A percentile compares a stretch with the other conserved stretches of the same genome.
Conservation (phyloP, 768 basidiomycete genomes). For the Podaxis carcinomalis region DNA sequence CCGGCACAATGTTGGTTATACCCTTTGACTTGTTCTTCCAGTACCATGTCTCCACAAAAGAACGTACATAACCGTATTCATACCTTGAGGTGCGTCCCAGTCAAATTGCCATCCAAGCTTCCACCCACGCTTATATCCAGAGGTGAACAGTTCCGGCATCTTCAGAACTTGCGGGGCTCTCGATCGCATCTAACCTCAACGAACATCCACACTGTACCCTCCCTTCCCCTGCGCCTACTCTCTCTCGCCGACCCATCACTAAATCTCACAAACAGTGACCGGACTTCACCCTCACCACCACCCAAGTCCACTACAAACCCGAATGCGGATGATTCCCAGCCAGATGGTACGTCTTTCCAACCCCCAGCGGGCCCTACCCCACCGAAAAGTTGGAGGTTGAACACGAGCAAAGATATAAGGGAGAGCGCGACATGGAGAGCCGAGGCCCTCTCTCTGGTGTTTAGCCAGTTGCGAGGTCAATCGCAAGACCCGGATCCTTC, state of each 20-base stretch:
- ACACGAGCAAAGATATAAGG: slow-evolving; percentile 22
- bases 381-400: slow-evolving; percentile 56
- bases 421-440: slow-evolving; percentile 44
- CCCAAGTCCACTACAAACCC: not conserved
- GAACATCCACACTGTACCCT: slow-evolving; percentile 35
- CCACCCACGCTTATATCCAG: slow-evolving; percentile 26
- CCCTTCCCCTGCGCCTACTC: slow-evolving; percentile 37
- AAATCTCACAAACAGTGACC: slow-evolving; percentile 6
- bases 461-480: slow-evolving; percentile 25
- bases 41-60: slow-evolving; percentile 15
- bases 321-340: not conserved
- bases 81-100: slow-evolving; percentile 39
- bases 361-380: slow-evolving; percentile 41
- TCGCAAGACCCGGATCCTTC: slow-evolving; percentile 15
- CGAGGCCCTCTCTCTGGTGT: slow-evolving; percentile 50
- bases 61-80: slow-evolving; percentile 29
- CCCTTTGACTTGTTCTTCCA: not conserved
- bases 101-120: not conserved
- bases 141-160: slow-evolving; percentile 68
- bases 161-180: slow-evolving; percentile 48
- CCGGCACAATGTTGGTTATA: not conserved
- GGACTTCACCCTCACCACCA: not conserved
- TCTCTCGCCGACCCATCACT: slow-evolving; percentile 24
- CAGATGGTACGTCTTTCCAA: slow-evolving; percentile 7
- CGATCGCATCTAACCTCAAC: slow-evolving; percentile 25